Conservation (phyloP, 1,284 basidiomycete genomes). For the Cryptococcus deneoformans region DNA sequence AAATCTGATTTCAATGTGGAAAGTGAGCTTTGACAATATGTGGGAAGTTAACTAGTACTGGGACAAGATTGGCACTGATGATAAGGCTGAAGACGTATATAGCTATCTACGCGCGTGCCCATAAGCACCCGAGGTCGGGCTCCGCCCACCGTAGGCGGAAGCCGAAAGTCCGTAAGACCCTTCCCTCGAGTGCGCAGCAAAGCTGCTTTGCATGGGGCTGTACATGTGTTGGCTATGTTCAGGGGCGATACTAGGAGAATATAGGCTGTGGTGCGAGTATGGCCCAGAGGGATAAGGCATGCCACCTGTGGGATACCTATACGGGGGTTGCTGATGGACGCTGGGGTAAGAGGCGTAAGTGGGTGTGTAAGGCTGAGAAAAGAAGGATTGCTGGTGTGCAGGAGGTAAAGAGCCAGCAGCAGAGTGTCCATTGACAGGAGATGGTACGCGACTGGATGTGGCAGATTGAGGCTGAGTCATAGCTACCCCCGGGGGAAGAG, state of each 20-base stretch:
- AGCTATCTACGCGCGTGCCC: background rate
- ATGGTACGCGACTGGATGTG: slow-evolving; percentile 40
- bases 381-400: slow-evolving; percentile 29
- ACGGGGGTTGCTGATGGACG: slow-evolving; percentile 14
- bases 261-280: slow-evolving; percentile 33
- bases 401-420: slow-evolving; percentile 31
- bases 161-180: slow-evolving; percentile 35
- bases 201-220: slow-evolving; percentile 33
- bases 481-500: slow-evolving; percentile 29
- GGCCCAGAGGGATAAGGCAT: background rate
- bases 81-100: background rate
- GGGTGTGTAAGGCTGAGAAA: slow-evolving; percentile 30
- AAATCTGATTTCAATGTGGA: no score
- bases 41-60: no score
- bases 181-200: slow-evolving; percentile 38
- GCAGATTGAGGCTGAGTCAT: slow-evolving; percentile 35
- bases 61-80: no score
- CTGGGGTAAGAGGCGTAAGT: slow-evolving; percentile 25
- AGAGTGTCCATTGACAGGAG: slow-evolving; percentile 43
- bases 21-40: no score
- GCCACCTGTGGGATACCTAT: slow-evolving; percentile 32
- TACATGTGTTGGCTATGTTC: slow-evolving; percentile 43
- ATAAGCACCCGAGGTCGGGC: background rate
- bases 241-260: slow-evolving; percentile 32
- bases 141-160: slow-evolving; percentile 21